These are phyloP conservation scores for Exophiala sp. DNA, from an alignment of 2,329 filamentous ascomycete genomes.

Conservation along the genomic window DNA sequence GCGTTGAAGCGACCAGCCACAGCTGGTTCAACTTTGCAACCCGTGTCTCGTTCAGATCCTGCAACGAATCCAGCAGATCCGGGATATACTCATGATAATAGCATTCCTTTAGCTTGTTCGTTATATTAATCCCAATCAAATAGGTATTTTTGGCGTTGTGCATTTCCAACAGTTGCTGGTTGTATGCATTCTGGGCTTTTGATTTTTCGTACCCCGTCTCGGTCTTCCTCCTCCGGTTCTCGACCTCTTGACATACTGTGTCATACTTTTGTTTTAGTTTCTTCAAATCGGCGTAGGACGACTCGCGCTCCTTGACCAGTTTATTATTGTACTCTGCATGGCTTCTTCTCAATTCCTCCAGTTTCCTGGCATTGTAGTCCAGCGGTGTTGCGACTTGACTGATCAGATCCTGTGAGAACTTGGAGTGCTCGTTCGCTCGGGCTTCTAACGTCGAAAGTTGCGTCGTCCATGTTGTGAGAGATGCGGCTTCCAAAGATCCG, in stretches of 20 bases:
- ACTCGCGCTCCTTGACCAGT: constrained; percentile 83
- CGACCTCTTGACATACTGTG: constrained; percentile 86
- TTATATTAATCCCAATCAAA: constrained; percentile 90
- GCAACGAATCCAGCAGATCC: constrained; percentile 82
- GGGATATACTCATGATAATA: constrained; percentile 98
- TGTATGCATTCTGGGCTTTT: constrained; percentile 87
- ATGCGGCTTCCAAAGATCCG: constrained; percentile 92
- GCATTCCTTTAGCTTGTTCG: constrained; percentile 94
- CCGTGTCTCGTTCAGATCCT: constrained; percentile 88
- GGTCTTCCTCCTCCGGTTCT: constrained; percentile 89
- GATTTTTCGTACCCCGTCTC: constrained; percentile 91
- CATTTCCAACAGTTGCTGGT: constrained; percentile 92
- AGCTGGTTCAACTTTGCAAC: constrained; percentile 78
- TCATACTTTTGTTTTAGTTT: constrained; percentile 95
- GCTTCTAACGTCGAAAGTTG: constrained; percentile 87
- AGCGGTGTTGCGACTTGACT: constrained; percentile 81
- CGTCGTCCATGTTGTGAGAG: constrained; percentile 93
- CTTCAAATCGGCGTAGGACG: constrained; percentile 76
- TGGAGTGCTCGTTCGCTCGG: constrained; percentile 83
- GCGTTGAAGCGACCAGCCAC: constrained; percentile 74
- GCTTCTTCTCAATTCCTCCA: constrained; percentile 88
- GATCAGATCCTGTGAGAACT: constrained; percentile 74
- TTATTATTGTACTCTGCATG: constrained; percentile 86
- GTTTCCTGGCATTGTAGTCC: constrained; percentile 67
- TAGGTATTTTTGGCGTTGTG: constrained; percentile 99